These are phyloP conservation scores for Plenodomus biglobosus DNA, from an alignment of 2,329 filamentous ascomycete genomes.

Conservation along the genomic window DNA sequence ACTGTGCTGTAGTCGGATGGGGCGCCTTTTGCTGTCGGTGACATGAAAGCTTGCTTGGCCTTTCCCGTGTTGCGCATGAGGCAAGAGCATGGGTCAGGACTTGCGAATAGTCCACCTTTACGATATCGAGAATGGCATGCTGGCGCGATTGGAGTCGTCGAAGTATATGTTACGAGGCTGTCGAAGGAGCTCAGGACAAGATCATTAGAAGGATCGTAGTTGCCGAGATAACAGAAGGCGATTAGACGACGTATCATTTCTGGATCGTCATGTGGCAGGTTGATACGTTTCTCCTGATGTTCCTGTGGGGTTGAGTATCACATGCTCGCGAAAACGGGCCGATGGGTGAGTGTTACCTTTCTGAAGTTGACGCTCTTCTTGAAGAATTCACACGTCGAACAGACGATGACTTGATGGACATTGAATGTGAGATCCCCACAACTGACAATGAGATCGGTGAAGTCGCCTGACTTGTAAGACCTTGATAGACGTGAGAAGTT, in stretches of 20 bases:
- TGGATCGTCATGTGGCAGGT: conserved; percentile 21
- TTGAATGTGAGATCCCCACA: conserved; percentile 14
- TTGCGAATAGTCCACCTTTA: not conserved
- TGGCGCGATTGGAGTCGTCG: not conserved
- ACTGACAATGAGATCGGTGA: conserved; percentile 21
- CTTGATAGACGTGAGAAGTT: conserved; percentile 1
- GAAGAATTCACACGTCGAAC: conserved; percentile 19
- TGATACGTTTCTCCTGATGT: conserved; percentile 9
- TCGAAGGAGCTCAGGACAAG: not conserved
- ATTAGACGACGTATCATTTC: conserved; percentile 22
- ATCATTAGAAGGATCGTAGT: conserved; percentile 18
- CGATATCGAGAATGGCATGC: conserved; percentile 4
- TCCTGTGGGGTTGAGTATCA: conserved; percentile 7
- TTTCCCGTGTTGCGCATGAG: conserved; percentile 4
- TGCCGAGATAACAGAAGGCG: conserved; percentile 20
- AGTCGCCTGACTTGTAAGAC: conserved; percentile 15
- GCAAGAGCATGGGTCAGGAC: conserved; percentile 9
- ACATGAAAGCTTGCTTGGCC: not conserved
- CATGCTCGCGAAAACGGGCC: not conserved
- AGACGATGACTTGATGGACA: conserved; percentile 19
- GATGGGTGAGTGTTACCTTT: not conserved
- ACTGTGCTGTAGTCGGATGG: not conserved
- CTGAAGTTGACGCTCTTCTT: conserved; percentile 11
- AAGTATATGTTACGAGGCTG: conserved; percentile 4
- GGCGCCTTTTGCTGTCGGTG: not conserved